Percentiles rank a stretch among this genome's conserved stretches.
Evolutionary conservation across 148 eudicot genomes (phyloP).

Genomic region (Polygonum maritimum): DNA sequence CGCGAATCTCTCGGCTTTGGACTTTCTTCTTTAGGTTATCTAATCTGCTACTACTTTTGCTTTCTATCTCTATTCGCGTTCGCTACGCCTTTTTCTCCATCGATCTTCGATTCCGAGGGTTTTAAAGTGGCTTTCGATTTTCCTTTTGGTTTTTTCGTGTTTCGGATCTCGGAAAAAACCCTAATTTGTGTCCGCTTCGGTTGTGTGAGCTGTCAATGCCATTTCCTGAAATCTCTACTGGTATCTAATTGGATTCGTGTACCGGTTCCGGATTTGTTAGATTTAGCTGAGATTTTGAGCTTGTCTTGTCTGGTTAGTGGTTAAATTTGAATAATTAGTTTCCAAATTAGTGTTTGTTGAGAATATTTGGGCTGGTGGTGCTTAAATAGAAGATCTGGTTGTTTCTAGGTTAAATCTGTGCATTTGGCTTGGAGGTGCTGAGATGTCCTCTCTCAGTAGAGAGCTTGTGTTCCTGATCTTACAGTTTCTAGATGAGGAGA

Average conservation of each 20-base stretch:
- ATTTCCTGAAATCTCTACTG: neutral
- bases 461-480: conserved; percentile 80
- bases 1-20: conserved; percentile 3
- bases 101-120: conserved; percentile 10
- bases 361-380: neutral
- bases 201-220: conserved; percentile 7
- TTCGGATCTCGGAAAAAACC: conserved; percentile 6
- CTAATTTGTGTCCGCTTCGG: neutral
- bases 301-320: neutral
- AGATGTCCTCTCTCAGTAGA: conserved; percentile 86
- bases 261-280: neutral
- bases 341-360: neutral
- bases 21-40: neutral
- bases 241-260: neutral
- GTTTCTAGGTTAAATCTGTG: neutral
- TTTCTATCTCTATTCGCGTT: conserved; percentile 1
- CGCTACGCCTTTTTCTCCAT: neutral
- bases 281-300: neutral
- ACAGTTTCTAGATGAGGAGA: conserved; percentile 87
- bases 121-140: conserved; percentile 8
- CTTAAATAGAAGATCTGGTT: conserved; percentile 10
- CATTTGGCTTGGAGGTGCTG: conserved; percentile 10
- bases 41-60: neutral
- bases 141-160: neutral
- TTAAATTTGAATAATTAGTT: neutral